Conservation (phyloP, 306 rosid genomes). For the Sindora glabra region DNA sequence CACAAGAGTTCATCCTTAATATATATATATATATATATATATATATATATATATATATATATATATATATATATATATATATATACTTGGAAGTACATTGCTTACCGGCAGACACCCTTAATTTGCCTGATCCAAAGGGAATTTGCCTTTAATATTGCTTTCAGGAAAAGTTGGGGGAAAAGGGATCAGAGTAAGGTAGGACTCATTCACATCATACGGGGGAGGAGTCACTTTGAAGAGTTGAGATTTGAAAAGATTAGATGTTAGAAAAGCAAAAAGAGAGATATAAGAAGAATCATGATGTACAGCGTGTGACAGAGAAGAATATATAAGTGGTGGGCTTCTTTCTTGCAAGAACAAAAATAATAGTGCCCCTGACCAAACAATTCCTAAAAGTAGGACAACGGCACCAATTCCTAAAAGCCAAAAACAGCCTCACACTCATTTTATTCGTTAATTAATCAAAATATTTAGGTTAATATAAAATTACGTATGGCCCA, state of each 20-base stretch:
- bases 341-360: slow-evolving; percentile 36
- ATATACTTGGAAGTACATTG: background rate
- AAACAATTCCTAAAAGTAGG: slow-evolving; percentile 45
- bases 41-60: no score
- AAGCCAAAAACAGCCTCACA: slow-evolving; percentile 44
- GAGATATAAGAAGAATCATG: slow-evolving; percentile 19
- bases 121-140: background rate
- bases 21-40: no score
- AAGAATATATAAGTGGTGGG: slow-evolving; percentile 39
- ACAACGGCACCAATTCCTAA: slow-evolving; percentile 45
- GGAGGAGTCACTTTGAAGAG: background rate
- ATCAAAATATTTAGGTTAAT: slow-evolving; percentile 6
- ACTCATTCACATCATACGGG: background rate
- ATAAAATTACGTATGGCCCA: slow-evolving; percentile 7
- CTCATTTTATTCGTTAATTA: no score
- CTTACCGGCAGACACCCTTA: background rate
- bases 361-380: slow-evolving; percentile 30
- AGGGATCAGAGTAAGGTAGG: background rate
- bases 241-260: background rate
- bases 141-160: background rate
- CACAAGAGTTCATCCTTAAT: no score
- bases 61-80: no score
- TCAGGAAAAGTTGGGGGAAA: background rate
- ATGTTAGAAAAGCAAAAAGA: slow-evolving; percentile 10
- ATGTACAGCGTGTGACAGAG: slow-evolving; percentile 25